phyloP scores from a whole-genome alignment of 2,329 filamentous ascomycete species.

The Dryadomyces quercivorus region DNA sequence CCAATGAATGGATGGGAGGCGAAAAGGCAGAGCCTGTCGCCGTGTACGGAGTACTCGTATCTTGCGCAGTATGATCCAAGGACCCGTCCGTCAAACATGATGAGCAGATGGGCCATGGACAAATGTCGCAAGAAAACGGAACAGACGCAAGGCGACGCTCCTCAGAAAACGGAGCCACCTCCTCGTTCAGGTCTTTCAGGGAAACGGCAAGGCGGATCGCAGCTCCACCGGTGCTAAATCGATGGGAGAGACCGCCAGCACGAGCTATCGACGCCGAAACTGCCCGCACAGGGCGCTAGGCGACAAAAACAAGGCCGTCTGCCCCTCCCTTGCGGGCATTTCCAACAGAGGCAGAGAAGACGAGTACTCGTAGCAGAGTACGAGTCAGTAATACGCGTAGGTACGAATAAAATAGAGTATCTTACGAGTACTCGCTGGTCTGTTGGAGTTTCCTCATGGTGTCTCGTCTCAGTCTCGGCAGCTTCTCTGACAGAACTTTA shows the following conservation, averaged over 20 bases:
- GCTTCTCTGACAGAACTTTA: too few relatives aligned
- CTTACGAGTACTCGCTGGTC: too few relatives aligned
- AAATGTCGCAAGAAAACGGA: too few relatives aligned
- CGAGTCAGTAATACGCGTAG: too few relatives aligned
- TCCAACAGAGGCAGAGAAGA: not conserved
- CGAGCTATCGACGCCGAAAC: not conserved
- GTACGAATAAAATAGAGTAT: too few relatives aligned
- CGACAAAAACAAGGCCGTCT: not conserved
- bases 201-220: not conserved
- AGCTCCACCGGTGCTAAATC: not conserved
- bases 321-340: not conserved
- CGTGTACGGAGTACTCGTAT: too few relatives aligned
- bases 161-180: not conserved
- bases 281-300: constrained; percentile 1
- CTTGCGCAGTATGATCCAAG: too few relatives aligned
- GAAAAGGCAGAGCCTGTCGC: not conserved
- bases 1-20: not conserved
- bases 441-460: too few relatives aligned
- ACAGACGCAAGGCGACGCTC: not conserved
- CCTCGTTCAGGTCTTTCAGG: not conserved
- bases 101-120: too few relatives aligned
- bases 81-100: too few relatives aligned
- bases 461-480: too few relatives aligned
- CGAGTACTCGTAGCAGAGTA: not conserved
- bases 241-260: not conserved